Conservation (phyloP, 495 filamentous ascomycete species). For the Lophium mytilinum region DNA sequence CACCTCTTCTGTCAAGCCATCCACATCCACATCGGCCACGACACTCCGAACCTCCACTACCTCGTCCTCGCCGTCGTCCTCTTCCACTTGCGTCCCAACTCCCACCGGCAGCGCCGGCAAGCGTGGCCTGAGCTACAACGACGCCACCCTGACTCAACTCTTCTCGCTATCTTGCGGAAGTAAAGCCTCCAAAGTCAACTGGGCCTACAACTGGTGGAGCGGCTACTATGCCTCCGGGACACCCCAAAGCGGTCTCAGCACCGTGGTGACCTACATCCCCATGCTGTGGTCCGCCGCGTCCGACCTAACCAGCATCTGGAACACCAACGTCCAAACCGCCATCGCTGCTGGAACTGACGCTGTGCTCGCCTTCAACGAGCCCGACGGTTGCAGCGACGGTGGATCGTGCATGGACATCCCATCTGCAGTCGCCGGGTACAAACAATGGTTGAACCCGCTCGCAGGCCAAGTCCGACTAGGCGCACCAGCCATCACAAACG, state of each 20-base stretch:
- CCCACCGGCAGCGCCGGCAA: conserved; percentile 31
- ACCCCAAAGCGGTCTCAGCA: conserved; percentile 33
- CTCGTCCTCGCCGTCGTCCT: too few species aligned
- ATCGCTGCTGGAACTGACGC: conserved; percentile 51
- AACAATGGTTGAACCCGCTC: conserved; percentile 61
- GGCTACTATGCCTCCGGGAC: conserved; percentile 32
- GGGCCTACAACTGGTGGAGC: conserved; percentile 72
- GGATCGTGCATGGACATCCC: conserved; percentile 60
- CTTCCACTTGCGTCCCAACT: too few species aligned
- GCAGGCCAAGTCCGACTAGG: conserved; percentile 44
- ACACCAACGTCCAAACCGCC: conserved; percentile 45
- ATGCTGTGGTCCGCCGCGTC: conserved; percentile 60
- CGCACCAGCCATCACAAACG: conserved; percentile 71
- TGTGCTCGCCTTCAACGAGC: conserved; percentile 85
- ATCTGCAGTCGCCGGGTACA: conserved; percentile 54
- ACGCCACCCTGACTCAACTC: conserved; percentile 43
- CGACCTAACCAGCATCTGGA: conserved; percentile 50
- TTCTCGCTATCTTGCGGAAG: conserved; percentile 35
- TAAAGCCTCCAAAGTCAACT: conserved; percentile 43
- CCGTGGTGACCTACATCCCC: conserved; percentile 56
- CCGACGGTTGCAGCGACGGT: conserved; percentile 44
- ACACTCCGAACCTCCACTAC: too few species aligned
- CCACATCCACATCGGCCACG: too few species aligned
- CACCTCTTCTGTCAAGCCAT: too few species aligned
- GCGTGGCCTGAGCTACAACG: conserved; percentile 79